Base-by-base conservation (phyloP, 768 basidiomycete species). In the Boletus sp. region DNA sequence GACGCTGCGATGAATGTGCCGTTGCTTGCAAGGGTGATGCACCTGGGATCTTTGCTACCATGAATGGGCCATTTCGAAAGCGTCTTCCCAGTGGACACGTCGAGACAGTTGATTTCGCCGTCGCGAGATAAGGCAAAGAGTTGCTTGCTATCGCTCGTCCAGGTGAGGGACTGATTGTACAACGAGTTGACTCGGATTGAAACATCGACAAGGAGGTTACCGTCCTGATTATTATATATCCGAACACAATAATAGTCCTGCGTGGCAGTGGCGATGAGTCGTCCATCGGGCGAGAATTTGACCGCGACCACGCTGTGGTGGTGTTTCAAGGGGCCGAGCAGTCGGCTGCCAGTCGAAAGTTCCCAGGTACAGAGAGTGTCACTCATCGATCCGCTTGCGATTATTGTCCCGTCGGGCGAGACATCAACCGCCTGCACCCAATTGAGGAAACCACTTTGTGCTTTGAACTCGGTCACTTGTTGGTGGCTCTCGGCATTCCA, bases 221-320 rank as follows among this genome's bases (percentile, higher is more conserved):
- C 24, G 24, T 24, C 24, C 24, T 24, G 24, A 24, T 12, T 35
- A 3, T 1, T 35, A 3, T 37, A 54, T 11, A 63, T 28, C 5
- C 14, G 57, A 18, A 63, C 12, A 17, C 42, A 46, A 2, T 45
- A 0, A 18, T 32, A 9, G 9, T 14, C n/a, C 39, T 36, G 24
- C 5, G 33, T 30, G 5, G 47, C 55, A 7, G 36, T 37, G 6
- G 58, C 52, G 10, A 60, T n/a, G 15, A 44, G 28, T 10, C 33
- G n/a, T 24, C 24, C 55, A 6, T 42, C 20, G 5, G 63, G 63
- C 3, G 63, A 64, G 24, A 57, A 64, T 9, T 46, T 61, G 39
- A 50, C 29, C 4, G 42, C 46, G 15, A 30, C 50, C 14, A 58
- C 24, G 5, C 1, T 9, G 7, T 15, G 6, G 11, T 20, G 3